These are phyloP conservation scores for Alternaria arbusti DNA, from an alignment of 2,329 filamentous ascomycete genomes.

Conservation along the genomic window DNA sequence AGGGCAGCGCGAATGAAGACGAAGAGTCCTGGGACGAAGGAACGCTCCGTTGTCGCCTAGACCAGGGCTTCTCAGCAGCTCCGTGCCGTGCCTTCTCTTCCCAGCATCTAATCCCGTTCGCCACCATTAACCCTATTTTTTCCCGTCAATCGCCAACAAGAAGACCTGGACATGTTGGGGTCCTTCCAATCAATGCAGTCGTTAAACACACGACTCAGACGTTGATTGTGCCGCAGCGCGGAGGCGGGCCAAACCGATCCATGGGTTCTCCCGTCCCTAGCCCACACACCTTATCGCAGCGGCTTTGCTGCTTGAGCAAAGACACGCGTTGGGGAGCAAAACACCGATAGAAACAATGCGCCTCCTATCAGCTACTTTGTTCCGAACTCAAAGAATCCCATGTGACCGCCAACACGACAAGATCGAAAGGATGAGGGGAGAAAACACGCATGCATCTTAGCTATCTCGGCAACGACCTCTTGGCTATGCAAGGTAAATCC, in stretches of 20 bases:
- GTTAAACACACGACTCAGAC: neutral
- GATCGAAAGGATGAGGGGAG: neutral
- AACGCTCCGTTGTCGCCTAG: neutral
- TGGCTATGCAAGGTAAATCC: neutral
- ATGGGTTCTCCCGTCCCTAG: neutral
- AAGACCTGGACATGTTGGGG: neutral
- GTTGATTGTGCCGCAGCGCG: neutral
- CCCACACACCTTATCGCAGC: neutral
- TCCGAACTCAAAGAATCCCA: too few species aligned
- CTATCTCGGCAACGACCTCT: neutral
- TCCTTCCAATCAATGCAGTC: too few species aligned
- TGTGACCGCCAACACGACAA: too few species aligned
- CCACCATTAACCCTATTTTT: neutral
- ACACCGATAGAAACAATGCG: neutral
- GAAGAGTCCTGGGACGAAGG: neutral
- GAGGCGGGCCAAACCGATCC: neutral
- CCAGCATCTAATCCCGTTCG: neutral
- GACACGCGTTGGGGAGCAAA: neutral
- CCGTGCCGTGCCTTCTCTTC: neutral
- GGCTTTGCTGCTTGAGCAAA: neutral
- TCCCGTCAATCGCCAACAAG: neutral
- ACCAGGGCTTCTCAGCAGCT: neutral
- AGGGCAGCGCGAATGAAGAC: neutral
- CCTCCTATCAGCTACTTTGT: neutral
- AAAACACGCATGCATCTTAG: neutral